Evolutionary conservation across 2,329 filamentous ascomycete species (phyloP), one percentile per base, ranked within the genome.

Genomic region (Colletotrichum euphorbiae): DNA sequence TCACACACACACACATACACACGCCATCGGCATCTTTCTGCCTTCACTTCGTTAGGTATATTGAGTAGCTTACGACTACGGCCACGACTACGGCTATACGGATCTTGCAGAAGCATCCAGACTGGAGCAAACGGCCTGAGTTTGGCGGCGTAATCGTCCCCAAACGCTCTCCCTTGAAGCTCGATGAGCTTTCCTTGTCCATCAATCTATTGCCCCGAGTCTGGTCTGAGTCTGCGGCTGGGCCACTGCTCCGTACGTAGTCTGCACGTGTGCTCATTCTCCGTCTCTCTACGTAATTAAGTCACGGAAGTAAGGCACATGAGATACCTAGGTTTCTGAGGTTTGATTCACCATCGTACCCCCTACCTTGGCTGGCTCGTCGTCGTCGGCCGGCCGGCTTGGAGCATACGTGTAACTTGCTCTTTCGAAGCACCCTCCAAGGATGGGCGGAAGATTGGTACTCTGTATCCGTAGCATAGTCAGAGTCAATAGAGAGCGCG

Each of bases 251-350:
- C 12, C 28, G 43, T 51, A 51, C 48, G 28, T 19, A 28, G 48
- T 28, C 28, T n/a, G 33, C 43, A 33, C 43, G 17, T 31, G 56
- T 60, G 28, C 43, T 60, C 45, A 60, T 15, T 8, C 57, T 60
- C 57, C 57, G 45, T 60, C 57, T 60, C 57, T 60, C 57, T 28
- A 60, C 57, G 17, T 28, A 50, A n/a, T n/a, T n/a, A n/a, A 48
- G 55, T 58, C 55, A 57, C 38, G 36, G 42, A 59, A 46, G 56
- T 38, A 50, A 59, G 43, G 56, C 51, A 54, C 31, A 15, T 38
- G 28, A 54, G n/a, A 24, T 24, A 5, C 24, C 24, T 24, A 21
- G 48, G 38, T 57, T 42, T 42, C 45, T 50, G n/a, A 60, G 57
- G 31, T 46, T 28, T 60, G 57, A 40, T 42, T 60, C 57, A 51